Percentiles rank a stretch among this genome's conserved stretches.
Conservation (phyloP, 192 early-diverging fungal species). For the Entophlyctis helioformis region DNA sequence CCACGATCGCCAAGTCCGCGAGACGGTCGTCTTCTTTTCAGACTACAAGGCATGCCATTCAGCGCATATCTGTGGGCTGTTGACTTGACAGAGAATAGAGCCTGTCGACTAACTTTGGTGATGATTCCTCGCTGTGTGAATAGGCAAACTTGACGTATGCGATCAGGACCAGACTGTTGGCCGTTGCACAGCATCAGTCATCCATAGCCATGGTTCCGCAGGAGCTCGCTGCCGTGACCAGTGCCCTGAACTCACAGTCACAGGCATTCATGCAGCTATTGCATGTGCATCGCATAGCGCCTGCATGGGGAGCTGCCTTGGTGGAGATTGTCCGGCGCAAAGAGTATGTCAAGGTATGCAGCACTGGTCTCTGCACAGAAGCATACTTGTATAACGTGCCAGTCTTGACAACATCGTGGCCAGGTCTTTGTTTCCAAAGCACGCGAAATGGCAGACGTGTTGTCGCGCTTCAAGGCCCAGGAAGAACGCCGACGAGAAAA, state of each 20-base stretch:
- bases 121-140: neutral
- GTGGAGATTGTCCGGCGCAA: conserved; percentile 35
- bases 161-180: conserved; percentile 14
- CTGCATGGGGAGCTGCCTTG: conserved; percentile 33
- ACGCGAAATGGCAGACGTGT: conserved; percentile 25
- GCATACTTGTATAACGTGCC: neutral
- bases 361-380: neutral
- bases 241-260: conserved; percentile 9
- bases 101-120: too few species aligned
- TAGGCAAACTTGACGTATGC: conserved; percentile 3
- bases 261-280: conserved; percentile 30
- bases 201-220: conserved; percentile 16
- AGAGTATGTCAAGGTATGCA: conserved; percentile 21
- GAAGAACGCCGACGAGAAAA: conserved; percentile 25
- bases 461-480: conserved; percentile 14
- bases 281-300: conserved; percentile 38
- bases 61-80: too few species aligned
- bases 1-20: conserved; percentile 7
- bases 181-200: conserved; percentile 21
- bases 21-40: conserved; percentile 4
- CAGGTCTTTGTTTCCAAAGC: conserved; percentile 19
- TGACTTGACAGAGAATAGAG: neutral
- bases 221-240: neutral
- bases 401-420: neutral
- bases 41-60: conserved; percentile 17